phyloP scores from a whole-genome alignment of 208 protist genomes.

The Trypanosoma mega region DNA sequence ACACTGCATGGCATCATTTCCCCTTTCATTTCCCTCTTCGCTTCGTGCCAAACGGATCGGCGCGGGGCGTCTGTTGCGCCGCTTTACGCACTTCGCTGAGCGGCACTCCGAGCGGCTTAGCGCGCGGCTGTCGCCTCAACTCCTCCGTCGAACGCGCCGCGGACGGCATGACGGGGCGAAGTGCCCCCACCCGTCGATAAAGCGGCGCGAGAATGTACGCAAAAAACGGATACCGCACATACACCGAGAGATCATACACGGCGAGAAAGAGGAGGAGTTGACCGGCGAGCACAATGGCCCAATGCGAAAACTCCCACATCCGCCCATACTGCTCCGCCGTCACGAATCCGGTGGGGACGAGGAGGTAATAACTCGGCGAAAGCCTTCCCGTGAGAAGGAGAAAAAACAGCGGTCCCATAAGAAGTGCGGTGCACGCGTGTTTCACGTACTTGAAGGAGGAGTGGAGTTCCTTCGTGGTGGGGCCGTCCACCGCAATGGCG shows the following conservation, averaged over 20 bases:
- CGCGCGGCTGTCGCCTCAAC: conserved; percentile 31
- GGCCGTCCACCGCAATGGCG: conserved; percentile 72
- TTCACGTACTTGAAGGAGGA: conserved; percentile 71
- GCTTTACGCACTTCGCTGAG: conserved; percentile 37
- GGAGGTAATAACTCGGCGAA: conserved; percentile 73
- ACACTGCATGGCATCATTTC: too few species aligned
- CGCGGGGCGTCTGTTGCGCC: conserved; percentile 7
- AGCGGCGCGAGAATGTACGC: conserved; percentile 58
- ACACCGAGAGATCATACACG: conserved; percentile 78
- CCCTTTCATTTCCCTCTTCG: neutral
- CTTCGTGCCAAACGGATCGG: conserved; percentile 27
- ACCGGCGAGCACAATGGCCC: conserved; percentile 49
- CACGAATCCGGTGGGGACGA: conserved; percentile 60
- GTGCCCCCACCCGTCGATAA: conserved; percentile 50
- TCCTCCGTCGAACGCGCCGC: conserved; percentile 45
- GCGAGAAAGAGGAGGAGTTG: conserved; percentile 62
- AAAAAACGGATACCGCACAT: conserved; percentile 77
- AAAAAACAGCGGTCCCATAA: conserved; percentile 47
- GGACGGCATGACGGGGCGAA: conserved; percentile 25
- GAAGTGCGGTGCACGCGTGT: conserved; percentile 41
- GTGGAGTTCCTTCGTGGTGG: conserved; percentile 60
- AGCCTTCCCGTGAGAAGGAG: conserved; percentile 51
- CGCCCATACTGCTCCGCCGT: conserved; percentile 55
- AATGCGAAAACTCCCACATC: conserved; percentile 74
- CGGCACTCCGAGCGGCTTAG: conserved; percentile 56